Conservation (phyloP, 2,329 filamentous ascomycete species). For the Cryphonectria naterciae region DNA sequence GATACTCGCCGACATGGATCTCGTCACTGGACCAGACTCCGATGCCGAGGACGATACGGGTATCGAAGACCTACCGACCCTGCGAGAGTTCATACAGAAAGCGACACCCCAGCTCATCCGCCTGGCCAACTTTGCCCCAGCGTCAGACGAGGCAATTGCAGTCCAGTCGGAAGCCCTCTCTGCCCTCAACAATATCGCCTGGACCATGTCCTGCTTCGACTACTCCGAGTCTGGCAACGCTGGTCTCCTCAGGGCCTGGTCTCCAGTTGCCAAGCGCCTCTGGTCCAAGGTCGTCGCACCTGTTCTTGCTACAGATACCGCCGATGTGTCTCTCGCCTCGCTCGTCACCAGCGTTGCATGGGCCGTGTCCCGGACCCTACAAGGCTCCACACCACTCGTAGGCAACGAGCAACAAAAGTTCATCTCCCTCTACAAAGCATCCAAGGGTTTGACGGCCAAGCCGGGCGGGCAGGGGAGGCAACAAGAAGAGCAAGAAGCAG, state of each 20-base stretch:
- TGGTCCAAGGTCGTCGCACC: conserved; percentile 62
- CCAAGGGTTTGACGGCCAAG: conserved; percentile 43
- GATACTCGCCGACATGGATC: conserved; percentile 61
- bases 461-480: conserved; percentile 23
- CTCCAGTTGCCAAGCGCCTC: conserved; percentile 55
- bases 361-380: conserved; percentile 63
- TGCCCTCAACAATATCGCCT: conserved; percentile 69
- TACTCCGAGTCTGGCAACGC: conserved; percentile 58
- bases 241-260: conserved; percentile 58
- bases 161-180: conserved; percentile 61
- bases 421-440: conserved; percentile 67
- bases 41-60: conserved; percentile 47
- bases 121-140: conserved; percentile 46
- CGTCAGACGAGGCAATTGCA: conserved; percentile 46
- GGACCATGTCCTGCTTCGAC: conserved; percentile 66
- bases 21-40: conserved; percentile 56
- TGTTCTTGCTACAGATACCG: conserved; percentile 63
- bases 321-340: conserved; percentile 64
- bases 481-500: conserved; percentile 38
- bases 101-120: conserved; percentile 56
- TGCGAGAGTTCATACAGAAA: conserved; percentile 50
- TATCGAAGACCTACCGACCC: conserved; percentile 58
- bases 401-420: conserved; percentile 64
- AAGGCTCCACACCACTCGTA: conserved; percentile 51
- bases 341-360: conserved; percentile 68